Evolutionary conservation across 495 filamentous ascomycete genomes (phyloP), one percentile per base, ranked within the genome.

Genomic region (Penicillium coprophilum): DNA sequence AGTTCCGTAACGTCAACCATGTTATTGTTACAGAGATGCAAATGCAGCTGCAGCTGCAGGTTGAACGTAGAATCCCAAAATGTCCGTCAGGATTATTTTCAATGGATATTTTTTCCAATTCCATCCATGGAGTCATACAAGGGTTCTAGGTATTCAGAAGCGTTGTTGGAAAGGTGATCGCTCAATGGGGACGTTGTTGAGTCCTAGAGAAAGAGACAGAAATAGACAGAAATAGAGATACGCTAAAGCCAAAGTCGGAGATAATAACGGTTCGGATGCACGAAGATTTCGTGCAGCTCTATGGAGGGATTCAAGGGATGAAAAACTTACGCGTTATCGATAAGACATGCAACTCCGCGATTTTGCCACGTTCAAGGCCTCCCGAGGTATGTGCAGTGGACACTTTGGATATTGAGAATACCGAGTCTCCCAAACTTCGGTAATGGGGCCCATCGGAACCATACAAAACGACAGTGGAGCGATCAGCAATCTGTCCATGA

Each of bases 321-420:
- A 41, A 53, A 21, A 40, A 44, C 21, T 48, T 17, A 23, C 20
- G 21, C 32, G 13, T 17, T 53, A 53, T 53, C 51, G 51, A 53
- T 53, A 53, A 53, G 52, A 31, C 23, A 24, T 51, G 36, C n/a
- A 43, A 46, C 62, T 65, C 60, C 60, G 46, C 63, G 53, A 56
- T 60, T 63, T 65, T 43, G 60, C 63, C 63, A 66, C 63, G 63
- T 63, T 63, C 7, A 58, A 55, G 46, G 51, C 53, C 28, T 49
- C 11, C 50, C 46, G 28, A 36, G 49, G 49, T 13, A 36, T 4
- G 5, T 52, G 56, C n/a, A n/a, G n/a, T 59, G 56, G 60, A 43
- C 50, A 53, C n/a, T n/a, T n/a, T n/a, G n/a, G n/a, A n/a, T n/a
- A n/a, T n/a, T n/a, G n/a, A n/a, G n/a, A n/a, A n/a, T n/a, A n/a